Percentiles rank a stretch among this genome's conserved stretches.
Evolutionary conservation across 805 yeast genomes (phyloP).

Genomic region (Peterozyma xylosa): DNA sequence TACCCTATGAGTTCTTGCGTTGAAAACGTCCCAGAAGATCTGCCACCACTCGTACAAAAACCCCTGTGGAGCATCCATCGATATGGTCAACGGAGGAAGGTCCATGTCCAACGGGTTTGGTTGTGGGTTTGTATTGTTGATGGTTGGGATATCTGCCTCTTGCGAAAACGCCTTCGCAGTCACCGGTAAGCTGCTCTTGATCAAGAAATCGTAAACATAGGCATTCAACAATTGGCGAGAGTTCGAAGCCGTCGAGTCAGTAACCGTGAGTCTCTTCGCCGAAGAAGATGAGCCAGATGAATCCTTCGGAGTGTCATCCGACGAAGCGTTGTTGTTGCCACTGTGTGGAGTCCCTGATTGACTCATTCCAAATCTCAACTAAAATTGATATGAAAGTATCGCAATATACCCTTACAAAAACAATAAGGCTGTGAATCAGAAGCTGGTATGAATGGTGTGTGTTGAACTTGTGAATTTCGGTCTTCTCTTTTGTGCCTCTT

Average conservation of each 20-base stretch:
- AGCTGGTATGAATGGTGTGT: no score
- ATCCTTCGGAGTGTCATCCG: not conserved
- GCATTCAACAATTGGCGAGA: constrained; percentile 65
- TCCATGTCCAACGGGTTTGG: constrained; percentile 18
- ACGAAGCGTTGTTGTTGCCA: not conserved
- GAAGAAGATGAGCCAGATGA: not conserved
- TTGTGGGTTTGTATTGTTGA: constrained; percentile 1
- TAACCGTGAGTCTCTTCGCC: constrained; percentile 17
- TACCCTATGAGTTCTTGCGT: constrained; percentile 66
- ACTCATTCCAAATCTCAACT: constrained; percentile 2
- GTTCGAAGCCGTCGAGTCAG: constrained; percentile 39
- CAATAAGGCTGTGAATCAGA: no score
- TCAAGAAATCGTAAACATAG: constrained; percentile 77
- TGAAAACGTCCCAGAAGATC: constrained; percentile 89
- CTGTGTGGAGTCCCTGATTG: constrained; percentile 8
- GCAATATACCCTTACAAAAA: no score
- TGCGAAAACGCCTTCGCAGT: constrained; percentile 69
- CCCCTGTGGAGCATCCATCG: constrained; percentile 81
- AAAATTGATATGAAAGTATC: no score
- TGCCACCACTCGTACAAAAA: constrained; percentile 94
- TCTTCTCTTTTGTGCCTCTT: no score
- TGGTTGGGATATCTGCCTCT: constrained; percentile 62
- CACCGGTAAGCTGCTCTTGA: constrained; percentile 62
- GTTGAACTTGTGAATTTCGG: no score
- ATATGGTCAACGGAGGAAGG: constrained; percentile 41